Base-by-base conservation (phyloP, 331 rosid genomes). In the Cucumis variabilis region DNA sequence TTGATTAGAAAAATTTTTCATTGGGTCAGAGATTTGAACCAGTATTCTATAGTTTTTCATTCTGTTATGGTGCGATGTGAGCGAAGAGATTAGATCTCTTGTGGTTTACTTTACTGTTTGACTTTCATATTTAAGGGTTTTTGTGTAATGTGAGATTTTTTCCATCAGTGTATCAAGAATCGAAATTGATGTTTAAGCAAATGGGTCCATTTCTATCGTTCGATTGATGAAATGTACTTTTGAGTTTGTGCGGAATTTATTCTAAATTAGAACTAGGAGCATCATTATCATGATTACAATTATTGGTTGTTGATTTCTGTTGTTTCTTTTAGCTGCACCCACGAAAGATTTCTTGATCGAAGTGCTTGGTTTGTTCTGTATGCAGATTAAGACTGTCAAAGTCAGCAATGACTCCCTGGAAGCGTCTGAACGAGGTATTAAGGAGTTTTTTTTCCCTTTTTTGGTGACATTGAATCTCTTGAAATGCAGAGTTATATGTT, bases 351-450 rank as follows among this genome's bases (percentile, higher is more conserved):
- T 30, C 37, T 30, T 30, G 37, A 30, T 30, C 37, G 37, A 30
- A 30, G 3, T 30, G 37, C 37, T 30, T 30, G 37, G 37, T 30
- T 30, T 30, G 3, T 77, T 73, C 2, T 67, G 70, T 17, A 17
- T 85, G 77, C 91, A 97, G 98, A 87, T 90, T 81, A 93, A 89
- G 90, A 91, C 96, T 88, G 97, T 94, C 86, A 94, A 91, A 94
- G 98, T 97, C 76, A 67, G 90, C 88, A 94, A 94, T 78, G 96
- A 95, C 92, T 97, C 99, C 78, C 90, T 97, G 91, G 99, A 96
- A 77, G 99, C 99, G 86, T 93, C 92, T 88, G 98, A 30, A 30
- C 37, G 37, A 30, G 37, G 37, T 30, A 30, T 30, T 3, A 3
- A 30, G 37, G 37, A 30, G 37, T 30, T 30, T 30, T 30, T 30